Conservation (phyloP, 2,329 filamentous ascomycete species). For the Pestalotiopsis sp. region DNA sequence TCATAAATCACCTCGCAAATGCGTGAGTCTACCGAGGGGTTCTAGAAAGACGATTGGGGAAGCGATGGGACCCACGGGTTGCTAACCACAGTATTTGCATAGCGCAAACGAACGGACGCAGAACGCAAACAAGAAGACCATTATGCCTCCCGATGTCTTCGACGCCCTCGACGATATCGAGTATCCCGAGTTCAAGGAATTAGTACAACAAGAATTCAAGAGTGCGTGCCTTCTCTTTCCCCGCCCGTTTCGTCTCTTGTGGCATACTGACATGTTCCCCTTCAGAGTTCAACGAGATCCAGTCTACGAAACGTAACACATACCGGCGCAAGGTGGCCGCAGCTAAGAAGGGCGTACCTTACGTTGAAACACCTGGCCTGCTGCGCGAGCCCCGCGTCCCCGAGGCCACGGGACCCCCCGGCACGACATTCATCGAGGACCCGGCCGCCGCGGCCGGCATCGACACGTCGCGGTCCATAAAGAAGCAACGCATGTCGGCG, state of each 20-base stretch:
- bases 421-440: constrained; percentile 5
- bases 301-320: constrained; percentile 72
- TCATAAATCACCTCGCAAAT: constrained; percentile 76
- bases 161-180: constrained; percentile 76
- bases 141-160: constrained; percentile 74
- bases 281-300: constrained; percentile 69
- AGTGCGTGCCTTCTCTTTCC: constrained; percentile 49
- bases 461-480: constrained; percentile 29
- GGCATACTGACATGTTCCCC: neutral
- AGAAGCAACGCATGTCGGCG: constrained; percentile 35
- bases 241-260: neutral
- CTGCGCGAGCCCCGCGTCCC: constrained; percentile 12
- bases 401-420: constrained; percentile 18
- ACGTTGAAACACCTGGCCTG: constrained; percentile 33
- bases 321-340: constrained; percentile 71
- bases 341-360: constrained; percentile 49
- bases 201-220: constrained; percentile 73
- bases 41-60: neutral
- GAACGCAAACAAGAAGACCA: constrained; percentile 72
- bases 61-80: neutral
- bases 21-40: constrained; percentile 53
- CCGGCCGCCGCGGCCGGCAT: constrained; percentile 17
- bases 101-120: constrained; percentile 75
- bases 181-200: constrained; percentile 67
- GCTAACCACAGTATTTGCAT: neutral